Conservation (phyloP, 225 moss, liverwort and hornwort genomes). For the Thuidium tamariscinum region DNA sequence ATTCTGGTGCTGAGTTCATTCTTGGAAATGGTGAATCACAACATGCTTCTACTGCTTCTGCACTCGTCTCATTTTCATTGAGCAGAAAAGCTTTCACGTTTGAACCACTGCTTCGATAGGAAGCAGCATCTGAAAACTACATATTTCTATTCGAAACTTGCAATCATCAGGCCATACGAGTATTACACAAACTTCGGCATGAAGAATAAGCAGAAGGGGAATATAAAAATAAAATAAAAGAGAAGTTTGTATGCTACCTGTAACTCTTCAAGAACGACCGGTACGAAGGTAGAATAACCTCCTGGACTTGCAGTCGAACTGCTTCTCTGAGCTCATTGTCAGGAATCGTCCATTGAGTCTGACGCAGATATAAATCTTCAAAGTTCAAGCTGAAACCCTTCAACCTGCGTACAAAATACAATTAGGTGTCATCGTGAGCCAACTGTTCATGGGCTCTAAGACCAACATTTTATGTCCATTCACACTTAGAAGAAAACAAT, state of each 20-base stretch:
- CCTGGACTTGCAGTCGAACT: conserved; percentile 75
- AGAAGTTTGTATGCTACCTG: conserved; percentile 27
- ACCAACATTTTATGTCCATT: neutral
- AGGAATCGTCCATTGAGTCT: conserved; percentile 85
- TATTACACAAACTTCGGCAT: neutral
- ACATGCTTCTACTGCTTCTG: neutral
- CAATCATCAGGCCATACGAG: neutral
- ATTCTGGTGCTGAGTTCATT: neutral
- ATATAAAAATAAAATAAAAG: neutral
- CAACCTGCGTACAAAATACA: conserved; percentile 33
- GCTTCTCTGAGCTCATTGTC: conserved; percentile 78
- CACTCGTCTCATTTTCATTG: neutral
- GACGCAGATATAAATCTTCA: conserved; percentile 70
- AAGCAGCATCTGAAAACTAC: neutral
- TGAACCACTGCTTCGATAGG: neutral
- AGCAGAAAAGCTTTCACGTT: neutral
- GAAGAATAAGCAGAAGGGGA: neutral
- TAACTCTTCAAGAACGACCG: conserved; percentile 76
- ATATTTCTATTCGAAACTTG: neutral
- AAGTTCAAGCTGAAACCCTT: conserved; percentile 70
- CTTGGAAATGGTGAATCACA: neutral
- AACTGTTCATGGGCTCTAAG: neutral
- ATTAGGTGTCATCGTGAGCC: neutral
- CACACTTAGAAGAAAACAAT: neutral
- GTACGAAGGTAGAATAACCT: conserved; percentile 80